Conservation (phyloP, 2,329 filamentous ascomycete genomes). For the Penicillium sp. region DNA sequence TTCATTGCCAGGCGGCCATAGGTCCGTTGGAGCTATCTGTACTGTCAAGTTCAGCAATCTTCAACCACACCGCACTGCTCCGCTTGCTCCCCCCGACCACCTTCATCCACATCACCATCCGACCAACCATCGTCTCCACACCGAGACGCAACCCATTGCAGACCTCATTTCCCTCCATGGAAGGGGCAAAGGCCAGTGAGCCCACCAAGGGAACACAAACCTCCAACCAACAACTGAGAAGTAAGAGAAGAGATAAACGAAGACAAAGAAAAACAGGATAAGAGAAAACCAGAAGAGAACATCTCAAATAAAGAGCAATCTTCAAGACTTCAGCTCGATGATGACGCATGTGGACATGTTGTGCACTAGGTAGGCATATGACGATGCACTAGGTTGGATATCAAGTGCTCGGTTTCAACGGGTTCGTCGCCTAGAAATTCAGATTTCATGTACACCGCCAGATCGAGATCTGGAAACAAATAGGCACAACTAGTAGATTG, state of each 20-base stretch:
- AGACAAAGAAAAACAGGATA: conserved; percentile 1
- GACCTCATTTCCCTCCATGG: neutral
- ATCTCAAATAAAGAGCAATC: neutral
- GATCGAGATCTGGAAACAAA: neutral
- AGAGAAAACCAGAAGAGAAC: conserved; percentile 9
- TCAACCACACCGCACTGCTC: neutral
- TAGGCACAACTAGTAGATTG: conserved; percentile 11
- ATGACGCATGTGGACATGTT: neutral
- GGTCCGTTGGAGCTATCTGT: neutral
- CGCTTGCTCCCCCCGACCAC: neutral
- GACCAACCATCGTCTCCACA: neutral
- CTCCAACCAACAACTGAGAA: conserved; percentile 11
- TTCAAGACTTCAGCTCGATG: conserved; percentile 1
- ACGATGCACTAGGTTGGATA: neutral
- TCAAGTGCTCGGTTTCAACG: neutral
- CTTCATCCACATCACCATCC: neutral
- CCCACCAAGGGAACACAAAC: neutral
- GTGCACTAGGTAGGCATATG: neutral
- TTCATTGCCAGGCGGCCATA: neutral
- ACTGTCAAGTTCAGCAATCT: neutral
- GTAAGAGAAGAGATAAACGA: conserved; percentile 1
- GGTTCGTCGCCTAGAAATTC: conserved; percentile 1
- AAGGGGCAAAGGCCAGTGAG: neutral
- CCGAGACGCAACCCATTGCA: neutral
- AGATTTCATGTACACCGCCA: conserved; percentile 8